Conservation (phyloP, 2,329 filamentous ascomycete species). For the Fusarium sp. region DNA sequence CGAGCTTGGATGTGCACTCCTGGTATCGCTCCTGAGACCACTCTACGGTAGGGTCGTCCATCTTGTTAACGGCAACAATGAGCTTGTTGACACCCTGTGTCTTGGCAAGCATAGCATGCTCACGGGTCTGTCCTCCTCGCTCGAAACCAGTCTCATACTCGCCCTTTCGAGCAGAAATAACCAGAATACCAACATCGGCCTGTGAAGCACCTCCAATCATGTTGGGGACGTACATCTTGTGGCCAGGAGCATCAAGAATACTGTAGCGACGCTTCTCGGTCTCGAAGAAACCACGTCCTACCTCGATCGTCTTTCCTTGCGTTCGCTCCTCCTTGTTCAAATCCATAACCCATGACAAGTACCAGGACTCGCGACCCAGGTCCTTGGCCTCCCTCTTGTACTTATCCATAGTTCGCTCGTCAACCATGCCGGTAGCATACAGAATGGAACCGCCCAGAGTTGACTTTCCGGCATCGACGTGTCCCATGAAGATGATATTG, state of each 20-base stretch:
- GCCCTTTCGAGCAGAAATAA: slow-evolving; percentile 96
- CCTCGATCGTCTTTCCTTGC: slow-evolving; percentile 98
- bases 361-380: slow-evolving; percentile 96
- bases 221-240: slow-evolving; percentile 97
- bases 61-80: slow-evolving; percentile 96
- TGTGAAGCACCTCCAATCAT: slow-evolving; percentile 98
- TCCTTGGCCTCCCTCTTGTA: slow-evolving; percentile 98
- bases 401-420: slow-evolving; percentile 97
- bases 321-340: slow-evolving; percentile 94
- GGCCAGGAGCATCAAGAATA: slow-evolving; percentile 94
- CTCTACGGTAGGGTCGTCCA: slow-evolving; percentile 96
- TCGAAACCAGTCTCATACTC: slow-evolving; percentile 99
- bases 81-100: slow-evolving; percentile 98
- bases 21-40: slow-evolving; percentile 95
- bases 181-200: slow-evolving; percentile 92
- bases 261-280: slow-evolving; percentile 96
- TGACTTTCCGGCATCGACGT: slow-evolving; percentile 98
- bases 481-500: slow-evolving; percentile 97
- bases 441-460: slow-evolving; percentile 94
- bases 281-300: slow-evolving; percentile 95
- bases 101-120: slow-evolving; percentile 97
- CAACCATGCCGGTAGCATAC: slow-evolving; percentile 97
- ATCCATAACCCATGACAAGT: slow-evolving; percentile 97
- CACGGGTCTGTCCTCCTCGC: slow-evolving; percentile 92
- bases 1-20: slow-evolving; percentile 91